Percentiles rank a stretch among this genome's conserved stretches.
These are phyloP conservation scores for Isatis lusitanica DNA, from an alignment of 441 rosid genomes.

Conservation along the genomic window DNA sequence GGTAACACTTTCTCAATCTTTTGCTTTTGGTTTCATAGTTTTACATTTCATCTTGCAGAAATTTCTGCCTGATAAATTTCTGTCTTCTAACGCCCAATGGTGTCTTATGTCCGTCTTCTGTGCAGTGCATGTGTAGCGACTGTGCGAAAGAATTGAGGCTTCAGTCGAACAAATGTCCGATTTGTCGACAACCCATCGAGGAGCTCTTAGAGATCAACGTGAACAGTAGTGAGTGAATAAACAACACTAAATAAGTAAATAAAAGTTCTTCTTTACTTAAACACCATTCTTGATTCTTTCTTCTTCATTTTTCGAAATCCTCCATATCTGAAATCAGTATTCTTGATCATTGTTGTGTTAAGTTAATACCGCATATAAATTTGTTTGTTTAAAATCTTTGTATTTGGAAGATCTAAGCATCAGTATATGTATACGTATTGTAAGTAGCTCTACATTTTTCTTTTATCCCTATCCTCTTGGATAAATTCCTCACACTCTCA, in stretches of 20 bases:
- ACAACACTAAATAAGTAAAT: background rate
- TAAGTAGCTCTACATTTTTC: background rate
- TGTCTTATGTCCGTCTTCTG: background rate
- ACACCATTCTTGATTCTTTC: constrained; percentile 17
- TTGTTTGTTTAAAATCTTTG: constrained; percentile 19
- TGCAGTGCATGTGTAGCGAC: constrained; percentile 77
- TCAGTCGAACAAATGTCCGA: constrained; percentile 73
- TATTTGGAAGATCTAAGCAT: background rate
- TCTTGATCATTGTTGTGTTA: background rate
- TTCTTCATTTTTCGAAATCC: background rate
- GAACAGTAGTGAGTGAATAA: constrained; percentile 37
- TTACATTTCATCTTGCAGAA: background rate
- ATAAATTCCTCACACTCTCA: background rate
- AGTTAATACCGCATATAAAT: constrained; percentile 1
- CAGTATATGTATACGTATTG: constrained; percentile 7
- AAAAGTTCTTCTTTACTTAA: constrained; percentile 14
- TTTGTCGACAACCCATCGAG: constrained; percentile 71
- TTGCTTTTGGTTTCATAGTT: background rate
- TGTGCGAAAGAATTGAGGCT: constrained; percentile 69
- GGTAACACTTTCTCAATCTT: constrained; percentile 43
- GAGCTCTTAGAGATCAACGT: constrained; percentile 75
- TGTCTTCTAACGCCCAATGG: background rate
- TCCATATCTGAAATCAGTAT: background rate
- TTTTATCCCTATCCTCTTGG: background rate
- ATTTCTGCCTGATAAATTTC: too few relatives aligned